Conservation (phyloP, 495 filamentous ascomycete genomes). For the Podospora pseudoanserina region DNA sequence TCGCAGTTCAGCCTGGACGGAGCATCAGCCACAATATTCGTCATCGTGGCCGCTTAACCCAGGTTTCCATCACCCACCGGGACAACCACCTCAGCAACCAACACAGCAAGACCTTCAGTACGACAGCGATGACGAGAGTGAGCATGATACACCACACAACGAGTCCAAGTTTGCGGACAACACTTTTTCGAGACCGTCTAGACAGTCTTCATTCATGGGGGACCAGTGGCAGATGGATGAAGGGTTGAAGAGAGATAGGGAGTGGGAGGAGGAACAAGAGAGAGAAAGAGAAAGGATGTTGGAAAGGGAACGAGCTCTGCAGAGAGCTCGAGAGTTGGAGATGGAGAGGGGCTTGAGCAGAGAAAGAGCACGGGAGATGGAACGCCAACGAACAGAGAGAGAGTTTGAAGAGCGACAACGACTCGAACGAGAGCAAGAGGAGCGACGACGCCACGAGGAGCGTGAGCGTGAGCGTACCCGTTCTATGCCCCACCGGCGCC, state of each 20-base stretch:
- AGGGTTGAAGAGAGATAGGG: background rate
- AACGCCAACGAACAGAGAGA: background rate
- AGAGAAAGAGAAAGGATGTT: background rate
- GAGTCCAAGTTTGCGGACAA: slow-evolving; percentile 1
- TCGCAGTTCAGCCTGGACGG: slow-evolving; percentile 19
- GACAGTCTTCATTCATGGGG: background rate
- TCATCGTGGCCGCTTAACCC: slow-evolving; percentile 25
- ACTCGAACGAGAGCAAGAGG: background rate
- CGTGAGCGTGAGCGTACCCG: background rate
- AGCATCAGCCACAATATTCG: slow-evolving; percentile 18
- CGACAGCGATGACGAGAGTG: slow-evolving; percentile 22
- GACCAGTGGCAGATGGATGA: background rate
- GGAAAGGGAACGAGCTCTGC: background rate
- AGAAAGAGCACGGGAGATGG: background rate
- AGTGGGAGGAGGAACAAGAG: slow-evolving; percentile 1
- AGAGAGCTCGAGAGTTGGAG: background rate
- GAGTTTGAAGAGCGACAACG: background rate
- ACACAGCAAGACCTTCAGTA: background rate
- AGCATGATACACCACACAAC: slow-evolving; percentile 7
- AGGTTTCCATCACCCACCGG: slow-evolving; percentile 5
- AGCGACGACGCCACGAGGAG: background rate
- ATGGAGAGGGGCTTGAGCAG: background rate
- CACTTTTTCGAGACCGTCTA: background rate
- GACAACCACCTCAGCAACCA: background rate
- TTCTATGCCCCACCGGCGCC: background rate